Evolutionary conservation across 208 protist genomes (phyloP).

Genomic region (Leishmania guyanensis): DNA sequence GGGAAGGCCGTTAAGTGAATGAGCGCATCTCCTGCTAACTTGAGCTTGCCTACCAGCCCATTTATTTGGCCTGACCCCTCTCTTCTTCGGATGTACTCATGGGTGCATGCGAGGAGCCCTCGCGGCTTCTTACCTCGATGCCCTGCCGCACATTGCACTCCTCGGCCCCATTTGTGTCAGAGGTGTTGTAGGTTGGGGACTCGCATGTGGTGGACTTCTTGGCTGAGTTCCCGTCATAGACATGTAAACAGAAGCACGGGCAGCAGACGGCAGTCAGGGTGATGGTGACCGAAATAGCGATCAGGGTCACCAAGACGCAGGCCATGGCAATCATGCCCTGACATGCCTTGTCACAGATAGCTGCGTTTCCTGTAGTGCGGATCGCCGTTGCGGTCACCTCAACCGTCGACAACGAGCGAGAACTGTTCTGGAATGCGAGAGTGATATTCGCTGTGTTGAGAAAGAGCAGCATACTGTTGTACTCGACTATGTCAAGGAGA

Average conservation of each 20-base stretch:
- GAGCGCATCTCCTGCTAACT: too few species aligned
- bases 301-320: background rate
- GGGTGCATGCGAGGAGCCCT: too few species aligned
- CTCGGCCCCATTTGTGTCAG: too few species aligned
- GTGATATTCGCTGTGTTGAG: slow-evolving; percentile 15
- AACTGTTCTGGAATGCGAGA: background rate
- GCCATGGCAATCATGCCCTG: slow-evolving; percentile 20
- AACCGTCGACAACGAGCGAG: slow-evolving; percentile 2
- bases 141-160: background rate
- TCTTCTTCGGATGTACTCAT: too few species aligned
- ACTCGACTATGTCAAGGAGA: slow-evolving; percentile 20
- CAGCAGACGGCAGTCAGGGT: slow-evolving; percentile 6
- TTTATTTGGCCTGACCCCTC: too few species aligned
- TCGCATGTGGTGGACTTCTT: too few species aligned
- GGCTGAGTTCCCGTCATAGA: background rate
- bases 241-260: background rate
- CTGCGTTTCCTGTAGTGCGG: too few species aligned
- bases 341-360: slow-evolving; percentile 11
- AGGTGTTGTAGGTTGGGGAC: too few species aligned
- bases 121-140: too few species aligned
- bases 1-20: too few species aligned
- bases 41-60: too few species aligned
- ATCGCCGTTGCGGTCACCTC: slow-evolving; percentile 6
- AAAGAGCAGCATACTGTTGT: slow-evolving; percentile 7
- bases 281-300: background rate